Conservation (phyloP, 2,329 filamentous ascomycete genomes). For the Penicillium sp. region DNA sequence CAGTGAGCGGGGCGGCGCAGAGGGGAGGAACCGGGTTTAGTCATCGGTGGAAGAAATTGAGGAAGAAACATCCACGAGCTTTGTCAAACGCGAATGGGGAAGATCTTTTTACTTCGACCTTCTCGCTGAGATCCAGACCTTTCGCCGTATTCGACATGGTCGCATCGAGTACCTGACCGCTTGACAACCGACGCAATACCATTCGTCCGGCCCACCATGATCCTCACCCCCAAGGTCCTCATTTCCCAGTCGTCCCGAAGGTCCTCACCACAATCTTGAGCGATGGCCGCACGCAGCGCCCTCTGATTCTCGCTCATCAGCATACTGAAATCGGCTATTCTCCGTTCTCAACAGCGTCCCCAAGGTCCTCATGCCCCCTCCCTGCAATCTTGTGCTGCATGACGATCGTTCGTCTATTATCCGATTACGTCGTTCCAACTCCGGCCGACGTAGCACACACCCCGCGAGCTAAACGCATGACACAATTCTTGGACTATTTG, state of each 20-base stretch:
- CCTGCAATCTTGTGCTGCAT: constrained; percentile 13
- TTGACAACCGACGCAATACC: constrained; percentile 10
- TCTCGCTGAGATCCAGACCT: not conserved
- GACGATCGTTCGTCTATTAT: constrained; percentile 18
- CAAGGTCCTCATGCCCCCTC: constrained; percentile 19
- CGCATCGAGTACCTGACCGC: constrained; percentile 6
- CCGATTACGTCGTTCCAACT: constrained; percentile 19
- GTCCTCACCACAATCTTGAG: constrained; percentile 4
- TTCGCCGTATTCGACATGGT: not conserved
- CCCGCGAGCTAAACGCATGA: constrained; percentile 10
- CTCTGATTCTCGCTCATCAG: not conserved
- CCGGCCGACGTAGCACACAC: constrained; percentile 2
- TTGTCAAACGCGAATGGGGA: too few species aligned
- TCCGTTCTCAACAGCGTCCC: not conserved
- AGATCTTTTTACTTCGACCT: not conserved
- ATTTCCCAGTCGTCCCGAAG: constrained; percentile 11
- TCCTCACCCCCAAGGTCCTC: constrained; percentile 19
- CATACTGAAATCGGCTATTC: not conserved
- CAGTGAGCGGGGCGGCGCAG: not conserved
- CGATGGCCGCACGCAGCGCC: not conserved
- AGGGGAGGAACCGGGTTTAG: constrained; percentile 12
- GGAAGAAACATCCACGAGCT: constrained; percentile 2
- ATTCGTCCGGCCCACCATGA: constrained; percentile 21
- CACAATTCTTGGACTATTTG: constrained; percentile 13
- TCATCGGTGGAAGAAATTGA: constrained; percentile 4